phyloP scores from a whole-genome alignment of 257 asterid species.

The Verbascum thapsus region DNA sequence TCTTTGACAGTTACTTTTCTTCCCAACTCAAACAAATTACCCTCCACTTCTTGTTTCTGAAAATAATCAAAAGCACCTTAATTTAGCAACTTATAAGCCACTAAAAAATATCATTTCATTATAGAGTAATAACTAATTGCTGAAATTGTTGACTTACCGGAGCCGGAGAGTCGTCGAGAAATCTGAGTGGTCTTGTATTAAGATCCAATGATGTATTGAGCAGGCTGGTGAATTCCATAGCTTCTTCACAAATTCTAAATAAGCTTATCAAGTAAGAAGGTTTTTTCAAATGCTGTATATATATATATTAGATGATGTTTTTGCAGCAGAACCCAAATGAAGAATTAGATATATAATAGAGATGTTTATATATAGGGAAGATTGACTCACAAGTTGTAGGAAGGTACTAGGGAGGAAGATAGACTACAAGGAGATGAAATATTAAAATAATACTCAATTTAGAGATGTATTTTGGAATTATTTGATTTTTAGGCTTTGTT shows the following conservation, averaged over 20 bases:
- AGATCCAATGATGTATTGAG: constrained; percentile 77
- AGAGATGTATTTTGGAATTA: constrained; percentile 29
- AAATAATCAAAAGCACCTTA: constrained; percentile 11
- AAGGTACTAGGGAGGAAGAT: constrained; percentile 47
- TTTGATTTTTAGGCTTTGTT: no score
- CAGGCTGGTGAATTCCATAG: constrained; percentile 72
- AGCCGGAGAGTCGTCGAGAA: constrained; percentile 37
- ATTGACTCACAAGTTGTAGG: constrained; percentile 26
- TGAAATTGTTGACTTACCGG: constrained; percentile 43
- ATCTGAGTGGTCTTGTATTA: constrained; percentile 50
- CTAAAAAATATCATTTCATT: no score
- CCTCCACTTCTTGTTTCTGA: constrained; percentile 67
- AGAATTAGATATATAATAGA: not conserved
- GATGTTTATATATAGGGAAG: constrained; percentile 27
- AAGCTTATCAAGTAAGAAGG: not conserved
- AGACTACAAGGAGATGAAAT: constrained; percentile 19
- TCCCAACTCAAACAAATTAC: constrained; percentile 56
- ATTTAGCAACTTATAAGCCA: no score
- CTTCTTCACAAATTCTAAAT: not conserved
- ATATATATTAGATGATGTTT: not conserved
- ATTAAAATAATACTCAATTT: constrained; percentile 29
- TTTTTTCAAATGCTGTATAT: no score
- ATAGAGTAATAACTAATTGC: no score
- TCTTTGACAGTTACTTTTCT: constrained; percentile 37
- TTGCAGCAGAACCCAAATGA: constrained; percentile 30